Evolutionary conservation across 331 rosid species (phyloP).

Genomic region (Erythrophleum ivorense): DNA sequence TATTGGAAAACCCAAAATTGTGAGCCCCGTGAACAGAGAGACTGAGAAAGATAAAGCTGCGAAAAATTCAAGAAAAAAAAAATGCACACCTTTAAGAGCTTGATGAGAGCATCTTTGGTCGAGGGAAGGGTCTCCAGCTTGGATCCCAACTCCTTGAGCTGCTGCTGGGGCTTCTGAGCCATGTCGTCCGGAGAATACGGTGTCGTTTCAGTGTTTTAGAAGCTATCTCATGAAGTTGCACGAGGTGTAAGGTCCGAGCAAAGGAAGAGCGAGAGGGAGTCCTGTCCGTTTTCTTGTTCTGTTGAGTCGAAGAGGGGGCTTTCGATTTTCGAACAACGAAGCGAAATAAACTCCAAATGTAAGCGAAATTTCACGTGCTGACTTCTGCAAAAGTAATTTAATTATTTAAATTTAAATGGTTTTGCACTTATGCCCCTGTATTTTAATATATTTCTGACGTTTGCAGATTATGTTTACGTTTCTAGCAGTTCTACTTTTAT

Average conservation of each 20-base stretch:
- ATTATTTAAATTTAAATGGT: neutral
- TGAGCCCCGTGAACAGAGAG: neutral
- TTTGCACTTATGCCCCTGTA: conserved; percentile 2
- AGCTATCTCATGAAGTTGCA: conserved; percentile 49
- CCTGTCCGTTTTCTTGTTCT: neutral
- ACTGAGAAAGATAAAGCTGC: neutral
- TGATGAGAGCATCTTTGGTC: conserved; percentile 62
- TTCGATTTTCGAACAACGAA: conserved; percentile 54
- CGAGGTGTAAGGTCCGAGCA: conserved; percentile 24
- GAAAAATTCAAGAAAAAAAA: conserved; percentile 33
- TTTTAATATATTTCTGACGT: neutral
- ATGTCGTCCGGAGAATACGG: conserved; percentile 50
- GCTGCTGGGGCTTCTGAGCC: conserved; percentile 75
- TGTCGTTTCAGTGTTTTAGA: conserved; percentile 47
- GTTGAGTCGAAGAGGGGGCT: conserved; percentile 20
- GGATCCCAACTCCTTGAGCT: conserved; percentile 94
- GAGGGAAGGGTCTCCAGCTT: conserved; percentile 71
- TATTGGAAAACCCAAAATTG: neutral
- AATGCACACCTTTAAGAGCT: conserved; percentile 67
- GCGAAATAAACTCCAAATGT: conserved; percentile 46
- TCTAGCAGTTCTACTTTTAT: too few relatives aligned
- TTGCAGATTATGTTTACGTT: neutral
- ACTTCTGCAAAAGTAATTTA: conserved; percentile 16
- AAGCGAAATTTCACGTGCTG: conserved; percentile 46
- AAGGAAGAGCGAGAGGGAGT: neutral